Conservation (phyloP, 495 filamentous ascomycete genomes). For the Penicillium cosmopolitanum region DNA sequence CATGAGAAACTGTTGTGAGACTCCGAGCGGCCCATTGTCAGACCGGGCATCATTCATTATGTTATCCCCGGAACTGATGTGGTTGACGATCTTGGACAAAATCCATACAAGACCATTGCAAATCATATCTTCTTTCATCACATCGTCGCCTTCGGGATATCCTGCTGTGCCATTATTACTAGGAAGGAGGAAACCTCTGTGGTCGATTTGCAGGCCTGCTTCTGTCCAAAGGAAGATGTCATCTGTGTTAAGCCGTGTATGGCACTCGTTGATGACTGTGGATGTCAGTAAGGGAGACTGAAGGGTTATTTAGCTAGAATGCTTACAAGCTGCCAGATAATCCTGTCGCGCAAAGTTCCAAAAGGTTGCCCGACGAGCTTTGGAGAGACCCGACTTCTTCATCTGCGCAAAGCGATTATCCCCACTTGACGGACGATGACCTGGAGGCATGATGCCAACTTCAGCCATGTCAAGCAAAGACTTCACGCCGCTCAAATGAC, state of each 20-base stretch:
- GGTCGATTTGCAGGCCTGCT: constrained; percentile 61
- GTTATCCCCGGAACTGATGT: constrained; percentile 57
- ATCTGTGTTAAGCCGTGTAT: constrained; percentile 63
- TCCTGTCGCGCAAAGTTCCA: constrained; percentile 71
- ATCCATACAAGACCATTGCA: constrained; percentile 68
- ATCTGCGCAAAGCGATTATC: constrained; percentile 30
- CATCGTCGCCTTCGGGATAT: constrained; percentile 50
- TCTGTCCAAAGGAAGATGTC: constrained; percentile 64
- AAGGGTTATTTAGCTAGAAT: background rate
- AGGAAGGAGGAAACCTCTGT: constrained; percentile 54
- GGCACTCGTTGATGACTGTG: constrained; percentile 62
- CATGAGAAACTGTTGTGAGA: constrained; percentile 56
- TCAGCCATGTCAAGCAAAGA: constrained; percentile 64
- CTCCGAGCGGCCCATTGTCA: constrained; percentile 45
- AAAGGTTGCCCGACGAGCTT: constrained; percentile 61
- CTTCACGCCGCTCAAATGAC: constrained; percentile 68
- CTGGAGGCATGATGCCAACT: constrained; percentile 64
- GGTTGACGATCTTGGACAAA: constrained; percentile 64
- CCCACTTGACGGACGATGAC: constrained; percentile 46
- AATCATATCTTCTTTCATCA: constrained; percentile 64
- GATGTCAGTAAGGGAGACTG: no score
- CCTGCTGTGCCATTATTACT: constrained; percentile 52
- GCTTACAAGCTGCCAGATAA: constrained; percentile 64
- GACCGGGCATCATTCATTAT: constrained; percentile 38
- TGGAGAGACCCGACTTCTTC: constrained; percentile 48